A percentile compares a stretch with the other conserved stretches of the same genome.
Conservation (phyloP, 2,329 filamentous ascomycete genomes). For the Alternaria metachromatica region DNA sequence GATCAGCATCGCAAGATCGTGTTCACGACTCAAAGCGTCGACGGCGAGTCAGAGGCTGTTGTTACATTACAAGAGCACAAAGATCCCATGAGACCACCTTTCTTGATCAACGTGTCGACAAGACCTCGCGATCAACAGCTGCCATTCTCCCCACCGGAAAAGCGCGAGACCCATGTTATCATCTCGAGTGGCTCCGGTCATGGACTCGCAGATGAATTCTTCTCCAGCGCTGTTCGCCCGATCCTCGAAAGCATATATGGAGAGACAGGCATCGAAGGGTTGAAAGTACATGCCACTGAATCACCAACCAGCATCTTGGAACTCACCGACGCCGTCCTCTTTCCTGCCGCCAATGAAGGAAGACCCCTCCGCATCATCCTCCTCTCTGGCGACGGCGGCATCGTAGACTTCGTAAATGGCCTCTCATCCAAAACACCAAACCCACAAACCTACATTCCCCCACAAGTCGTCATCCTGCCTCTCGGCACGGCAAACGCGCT, state of each 20-base stretch:
- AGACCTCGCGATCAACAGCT: slow-evolving; percentile 16
- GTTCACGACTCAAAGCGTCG: slow-evolving; percentile 7
- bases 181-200: slow-evolving; percentile 56
- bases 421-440: slow-evolving; percentile 50
- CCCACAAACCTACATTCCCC: slow-evolving; percentile 50
- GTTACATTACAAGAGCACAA: slow-evolving; percentile 17
- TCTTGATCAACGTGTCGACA: slow-evolving; percentile 26
- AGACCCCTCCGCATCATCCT: slow-evolving; percentile 66
- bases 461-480: slow-evolving; percentile 63
- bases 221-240: slow-evolving; percentile 45
- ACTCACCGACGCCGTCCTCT: slow-evolving; percentile 62
- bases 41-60: slow-evolving; percentile 11
- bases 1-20: slow-evolving; percentile 11
- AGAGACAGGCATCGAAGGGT: slow-evolving; percentile 44
- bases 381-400: slow-evolving; percentile 85
- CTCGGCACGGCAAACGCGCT: slow-evolving; percentile 60
- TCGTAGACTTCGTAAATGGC: slow-evolving; percentile 81
- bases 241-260: slow-evolving; percentile 52
- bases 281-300: slow-evolving; percentile 67
- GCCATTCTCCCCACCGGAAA: slow-evolving; percentile 1
- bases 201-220: slow-evolving; percentile 50
- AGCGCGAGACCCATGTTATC: slow-evolving; percentile 50
- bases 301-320: slow-evolving; percentile 69
- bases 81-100: slow-evolving; percentile 23
- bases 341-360: slow-evolving; percentile 58